Evolutionary conservation across 148 eudicot genomes (phyloP).

Genomic region (Rhododendron mucronatum): DNA sequence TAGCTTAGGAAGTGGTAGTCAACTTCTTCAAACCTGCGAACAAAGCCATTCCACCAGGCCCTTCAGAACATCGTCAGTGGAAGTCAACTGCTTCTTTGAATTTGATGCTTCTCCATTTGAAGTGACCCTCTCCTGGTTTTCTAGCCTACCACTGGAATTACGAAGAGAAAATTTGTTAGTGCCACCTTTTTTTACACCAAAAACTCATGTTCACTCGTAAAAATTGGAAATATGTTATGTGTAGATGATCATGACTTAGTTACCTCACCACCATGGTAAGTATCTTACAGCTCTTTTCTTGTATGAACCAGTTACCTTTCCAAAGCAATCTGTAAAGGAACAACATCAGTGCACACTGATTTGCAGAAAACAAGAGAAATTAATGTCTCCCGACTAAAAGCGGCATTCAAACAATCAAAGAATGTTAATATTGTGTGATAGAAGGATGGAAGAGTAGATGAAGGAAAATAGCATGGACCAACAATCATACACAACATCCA

Average conservation of each 20-base stretch:
- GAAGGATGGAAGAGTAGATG: background rate
- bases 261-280: constrained; percentile 81
- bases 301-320: constrained; percentile 96
- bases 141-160: constrained; percentile 70
- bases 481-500: background rate
- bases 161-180: background rate
- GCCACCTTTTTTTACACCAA: background rate
- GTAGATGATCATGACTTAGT: constrained; percentile 5
- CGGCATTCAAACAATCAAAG: background rate
- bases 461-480: background rate
- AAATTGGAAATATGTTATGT: background rate
- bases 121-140: constrained; percentile 37
- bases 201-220: background rate
- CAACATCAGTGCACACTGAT: constrained; percentile 3
- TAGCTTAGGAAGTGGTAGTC: background rate
- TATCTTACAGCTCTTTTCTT: constrained; percentile 96
- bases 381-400: background rate
- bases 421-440: background rate
- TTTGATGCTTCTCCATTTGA: constrained; percentile 59
- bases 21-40: constrained; percentile 52
- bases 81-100: constrained; percentile 59
- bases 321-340: constrained; percentile 65
- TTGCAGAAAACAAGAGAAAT: background rate
- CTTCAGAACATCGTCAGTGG: constrained; percentile 71
- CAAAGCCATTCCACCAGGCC: constrained; percentile 93